Evolutionary conservation across 176 grass and related monocot genomes (phyloP), one percentile per base, ranked within the genome.

Genomic region (Zea luxurians): DNA sequence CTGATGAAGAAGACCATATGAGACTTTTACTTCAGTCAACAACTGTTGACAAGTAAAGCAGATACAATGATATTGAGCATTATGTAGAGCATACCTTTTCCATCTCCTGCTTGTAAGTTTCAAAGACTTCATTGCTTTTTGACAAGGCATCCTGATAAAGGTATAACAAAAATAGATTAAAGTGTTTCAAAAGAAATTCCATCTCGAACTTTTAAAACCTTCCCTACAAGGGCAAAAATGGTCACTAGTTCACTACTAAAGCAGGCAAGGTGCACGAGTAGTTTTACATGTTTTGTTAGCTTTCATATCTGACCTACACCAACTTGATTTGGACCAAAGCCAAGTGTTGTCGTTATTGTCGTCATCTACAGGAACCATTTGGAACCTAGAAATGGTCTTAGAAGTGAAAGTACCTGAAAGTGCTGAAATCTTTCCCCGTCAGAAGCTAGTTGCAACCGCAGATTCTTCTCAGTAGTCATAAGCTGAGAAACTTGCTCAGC

Each of bases 401-500:
- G 44, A 16, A 44, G 40, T 50, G 4, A 34, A 82, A 75, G 76
- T 82, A 99, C 96, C 96, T 99, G 89, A 78, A 99, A 99, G 73
- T 94, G 92, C 78, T 95, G 85, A 85, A 95, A 95, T 75, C 87
- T 99, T 71, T 99, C 88, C 76, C 84, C 91, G 83, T 99, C 96
- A 48, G 83, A 71, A 80, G 86, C 89, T 67, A 95, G 90, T 82
- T 99, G 96, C 62, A 81, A 58, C 13, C 88, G 78, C 79, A 99
- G 84, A 71, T 71, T 99, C 78, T 92, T 95, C 79, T 99, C 92
- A 73, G 92, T 92, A 64, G 88, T 49, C 75, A 86, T 76, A 68
- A 99, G 92, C 77, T 99, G 96, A 78, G 92, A 87, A 90, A 99
- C 88, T 74, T 95, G 96, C 55, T 95, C 92, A 76, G 92, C 90